phyloP scores from a whole-genome alignment of 148 eudicot genomes.

The Linanthus parryae region DNA sequence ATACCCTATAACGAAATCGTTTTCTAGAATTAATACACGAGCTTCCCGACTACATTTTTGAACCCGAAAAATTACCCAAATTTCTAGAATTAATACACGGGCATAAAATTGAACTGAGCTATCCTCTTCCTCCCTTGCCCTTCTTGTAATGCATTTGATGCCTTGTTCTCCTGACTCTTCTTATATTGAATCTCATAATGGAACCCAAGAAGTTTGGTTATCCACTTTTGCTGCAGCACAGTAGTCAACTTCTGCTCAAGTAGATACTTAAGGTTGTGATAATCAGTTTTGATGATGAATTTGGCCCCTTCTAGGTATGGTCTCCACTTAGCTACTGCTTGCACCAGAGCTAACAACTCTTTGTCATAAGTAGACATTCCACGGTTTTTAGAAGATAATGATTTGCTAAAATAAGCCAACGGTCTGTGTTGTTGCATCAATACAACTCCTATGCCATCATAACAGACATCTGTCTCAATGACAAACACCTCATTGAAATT shows the following conservation, averaged over 20 bases:
- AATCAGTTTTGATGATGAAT: background rate
- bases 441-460: background rate
- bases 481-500: background rate
- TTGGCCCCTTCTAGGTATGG: background rate
- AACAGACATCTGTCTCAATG: background rate
- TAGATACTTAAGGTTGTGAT: background rate
- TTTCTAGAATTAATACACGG: too few relatives aligned
- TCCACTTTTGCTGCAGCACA: background rate
- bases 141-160: background rate
- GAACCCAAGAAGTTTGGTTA: background rate
- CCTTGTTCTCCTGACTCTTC: background rate
- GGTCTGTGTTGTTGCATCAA: background rate
- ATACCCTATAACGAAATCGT: too few relatives aligned
- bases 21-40: too few relatives aligned
- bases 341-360: background rate
- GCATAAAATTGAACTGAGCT: too few relatives aligned
- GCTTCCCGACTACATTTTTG: too few relatives aligned
- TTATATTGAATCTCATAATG: background rate
- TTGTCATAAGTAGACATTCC: background rate
- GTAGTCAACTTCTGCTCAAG: background rate
- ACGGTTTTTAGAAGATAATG: background rate
- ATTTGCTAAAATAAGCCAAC: background rate
- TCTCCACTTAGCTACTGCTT: background rate
- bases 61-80: too few relatives aligned
- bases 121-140: too few relatives aligned